These are phyloP conservation scores for Cytospora schulzeri DNA, from an alignment of 2,329 filamentous ascomycete species.

Conservation along the genomic window DNA sequence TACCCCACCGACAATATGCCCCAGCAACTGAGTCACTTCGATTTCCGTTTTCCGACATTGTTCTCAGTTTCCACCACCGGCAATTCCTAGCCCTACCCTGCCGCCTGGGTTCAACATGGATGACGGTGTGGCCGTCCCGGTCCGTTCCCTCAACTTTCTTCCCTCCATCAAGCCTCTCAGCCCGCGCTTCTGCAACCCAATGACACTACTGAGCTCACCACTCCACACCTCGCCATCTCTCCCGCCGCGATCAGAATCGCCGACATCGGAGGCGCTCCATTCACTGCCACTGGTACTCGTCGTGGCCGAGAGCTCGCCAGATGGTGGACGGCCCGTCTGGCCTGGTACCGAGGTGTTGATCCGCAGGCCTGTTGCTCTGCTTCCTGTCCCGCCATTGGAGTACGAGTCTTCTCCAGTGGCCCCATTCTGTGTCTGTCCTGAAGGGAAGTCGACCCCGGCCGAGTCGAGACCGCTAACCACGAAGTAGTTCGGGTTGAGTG, in stretches of 20 bases:
- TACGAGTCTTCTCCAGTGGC: conserved; percentile 39
- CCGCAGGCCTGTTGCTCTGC: conserved; percentile 44
- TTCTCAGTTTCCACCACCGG: conserved; percentile 23
- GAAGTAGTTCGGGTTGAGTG: conserved; percentile 64
- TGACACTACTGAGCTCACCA: conserved; percentile 82
- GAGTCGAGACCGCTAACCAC: conserved; percentile 50
- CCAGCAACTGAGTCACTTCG: background rate
- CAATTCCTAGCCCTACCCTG: conserved; percentile 25
- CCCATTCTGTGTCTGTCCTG: conserved; percentile 35
- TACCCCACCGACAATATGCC: background rate
- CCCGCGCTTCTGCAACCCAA: conserved; percentile 92
- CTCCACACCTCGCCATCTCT: conserved; percentile 70
- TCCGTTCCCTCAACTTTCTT: conserved; percentile 76
- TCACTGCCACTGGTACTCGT: conserved; percentile 57
- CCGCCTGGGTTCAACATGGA: conserved; percentile 24
- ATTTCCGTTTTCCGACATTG: too few relatives aligned
- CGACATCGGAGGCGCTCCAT: conserved; percentile 55
- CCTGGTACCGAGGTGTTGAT: conserved; percentile 51
- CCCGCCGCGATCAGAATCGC: conserved; percentile 50
- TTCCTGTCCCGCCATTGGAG: conserved; percentile 36
- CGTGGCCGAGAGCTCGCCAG: conserved; percentile 53
- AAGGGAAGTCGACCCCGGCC: conserved; percentile 1
- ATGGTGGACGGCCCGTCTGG: conserved; percentile 41
- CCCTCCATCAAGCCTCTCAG: conserved; percentile 94
- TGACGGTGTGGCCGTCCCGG: conserved; percentile 43